Evolutionary conservation across 495 filamentous ascomycete species (phyloP), one percentile per base, ranked within the genome.

Genomic region (Hypoxylon lenormandii): DNA sequence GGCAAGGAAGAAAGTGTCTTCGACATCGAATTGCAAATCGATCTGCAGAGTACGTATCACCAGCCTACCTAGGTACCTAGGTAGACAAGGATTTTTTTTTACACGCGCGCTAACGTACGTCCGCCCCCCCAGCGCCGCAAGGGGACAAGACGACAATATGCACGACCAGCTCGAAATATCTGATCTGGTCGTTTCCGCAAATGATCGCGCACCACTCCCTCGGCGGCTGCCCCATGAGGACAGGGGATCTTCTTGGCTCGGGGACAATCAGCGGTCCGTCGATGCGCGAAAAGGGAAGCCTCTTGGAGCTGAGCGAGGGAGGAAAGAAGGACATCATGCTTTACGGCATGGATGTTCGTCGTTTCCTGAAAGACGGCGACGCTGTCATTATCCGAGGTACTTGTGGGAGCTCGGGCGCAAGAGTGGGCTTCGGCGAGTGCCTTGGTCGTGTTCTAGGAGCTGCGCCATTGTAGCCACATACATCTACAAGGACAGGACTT

Each of bases 141-240:
- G 89, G 90, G 1, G 81, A 83, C 40, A 85, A 87, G 0, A 90
- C 89, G 1, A 87, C 86, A 1, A 87, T 97, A 54, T 81, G 83
- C 1, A 80, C 78, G 22, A 91, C 88, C 42, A 91, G 83, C 58
- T 85, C 87, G 8, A 83, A 80, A 60, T 87, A 97, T 76, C 85
- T 97, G 23, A 85, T 98, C 18, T 98, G 88, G 84, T 96, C 92
- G 0, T 98, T 96, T 80, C 86, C 91, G 12, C 94, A 98, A 79
- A 96, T 98, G 92, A 82, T 98, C 37, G 89, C 94, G 0, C 94
- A 98, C 74, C 94, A 98, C 75, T 89, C 91, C 5, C 84, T 94
- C 46, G 91, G 89, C 1, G 94, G 94, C 19, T 98, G 94, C 76
- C 88, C 90, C 13, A 76, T 98, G 81, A 85, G 87, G 40, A 83